Conservation (phyloP, 148 eudicot genomes). For the Oxyria digyna region DNA sequence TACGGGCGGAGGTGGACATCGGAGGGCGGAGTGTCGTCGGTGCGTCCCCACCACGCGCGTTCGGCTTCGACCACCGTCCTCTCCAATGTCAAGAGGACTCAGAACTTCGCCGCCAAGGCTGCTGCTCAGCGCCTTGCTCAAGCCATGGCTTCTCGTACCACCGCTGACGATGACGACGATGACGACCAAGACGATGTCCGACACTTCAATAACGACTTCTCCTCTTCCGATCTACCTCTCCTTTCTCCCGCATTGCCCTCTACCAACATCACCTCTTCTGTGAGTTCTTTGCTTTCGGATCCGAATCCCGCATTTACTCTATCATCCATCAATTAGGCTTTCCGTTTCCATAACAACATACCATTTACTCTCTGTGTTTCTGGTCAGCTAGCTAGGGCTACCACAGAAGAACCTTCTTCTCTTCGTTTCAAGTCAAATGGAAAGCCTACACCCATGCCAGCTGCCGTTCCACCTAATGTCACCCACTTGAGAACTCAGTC, state of each 20-base stretch:
- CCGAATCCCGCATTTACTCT: too few species aligned
- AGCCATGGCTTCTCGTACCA: conserved; percentile 78
- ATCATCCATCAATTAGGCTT: too few species aligned
- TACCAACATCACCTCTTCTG: conserved; percentile 31
- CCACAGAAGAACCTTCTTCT: conserved; percentile 30
- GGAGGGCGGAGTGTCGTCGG: conserved; percentile 33
- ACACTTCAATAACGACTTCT: conserved; percentile 13
- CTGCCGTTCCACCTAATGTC: conserved; percentile 19
- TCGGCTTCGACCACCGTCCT: conserved; percentile 47
- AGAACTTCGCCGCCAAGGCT: conserved; percentile 77
- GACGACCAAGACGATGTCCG: conserved; percentile 28
- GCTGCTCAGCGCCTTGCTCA: conserved; percentile 88
- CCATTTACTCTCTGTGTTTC: neutral
- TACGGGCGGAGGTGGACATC: conserved; percentile 53
- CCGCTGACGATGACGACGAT: conserved; percentile 40
- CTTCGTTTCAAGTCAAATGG: conserved; percentile 39
- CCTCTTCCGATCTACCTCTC: conserved; percentile 23
- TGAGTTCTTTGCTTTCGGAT: conserved; percentile 10
- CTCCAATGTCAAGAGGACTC: conserved; percentile 63
- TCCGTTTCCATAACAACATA: neutral
- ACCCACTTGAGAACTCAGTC: conserved; percentile 39
- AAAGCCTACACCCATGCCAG: conserved; percentile 20
- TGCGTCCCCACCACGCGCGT: conserved; percentile 41
- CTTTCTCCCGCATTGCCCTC: conserved; percentile 23
- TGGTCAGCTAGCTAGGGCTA: conserved; percentile 30